These are phyloP conservation scores for Pseudoturritis turrita DNA, from an alignment of 345 rosid species.

Conservation along the genomic window DNA sequence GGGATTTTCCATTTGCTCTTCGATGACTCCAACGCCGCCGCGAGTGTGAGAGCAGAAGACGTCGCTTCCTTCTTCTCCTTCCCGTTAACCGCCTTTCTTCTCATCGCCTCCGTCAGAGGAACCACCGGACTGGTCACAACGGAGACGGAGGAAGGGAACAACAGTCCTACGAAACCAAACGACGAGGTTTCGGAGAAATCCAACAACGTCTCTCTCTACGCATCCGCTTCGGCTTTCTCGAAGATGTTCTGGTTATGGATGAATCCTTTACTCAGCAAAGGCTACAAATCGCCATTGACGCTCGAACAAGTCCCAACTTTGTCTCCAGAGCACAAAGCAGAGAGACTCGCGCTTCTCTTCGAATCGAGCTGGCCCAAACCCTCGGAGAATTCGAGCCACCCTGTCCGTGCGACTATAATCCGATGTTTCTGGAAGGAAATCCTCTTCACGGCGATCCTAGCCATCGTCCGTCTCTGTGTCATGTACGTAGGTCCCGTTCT, in stretches of 20 bases:
- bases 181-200: slow-evolving; percentile 43
- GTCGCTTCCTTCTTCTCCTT: slow-evolving; percentile 43
- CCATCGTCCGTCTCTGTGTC: slow-evolving; percentile 64
- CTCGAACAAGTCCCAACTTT: slow-evolving; percentile 68
- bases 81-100: slow-evolving; percentile 52
- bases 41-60: slow-evolving; percentile 45
- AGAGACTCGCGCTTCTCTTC: slow-evolving; percentile 59
- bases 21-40: slow-evolving; percentile 6
- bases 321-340: slow-evolving; percentile 76
- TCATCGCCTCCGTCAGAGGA: slow-evolving; percentile 55
- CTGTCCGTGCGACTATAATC: slow-evolving; percentile 61
- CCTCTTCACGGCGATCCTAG: slow-evolving; percentile 70
- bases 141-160: slow-evolving; percentile 25
- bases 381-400: slow-evolving; percentile 53
- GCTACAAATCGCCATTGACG: slow-evolving; percentile 73
- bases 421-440: slow-evolving; percentile 79
- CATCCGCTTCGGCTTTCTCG: slow-evolving; percentile 66
- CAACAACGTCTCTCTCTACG: slow-evolving; percentile 46
- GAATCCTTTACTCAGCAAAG: slow-evolving; percentile 75
- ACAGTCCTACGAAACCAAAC: slow-evolving; percentile 5
- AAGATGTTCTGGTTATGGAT: slow-evolving; percentile 88
- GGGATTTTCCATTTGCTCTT: slow-evolving; percentile 46
- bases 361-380: slow-evolving; percentile 74
- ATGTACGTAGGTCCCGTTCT: slow-evolving; percentile 80
- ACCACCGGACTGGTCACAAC: slow-evolving; percentile 48